Evolutionary conservation across 2,329 filamentous ascomycete genomes (phyloP).

Genomic region (Botrytis medusae): DNA sequence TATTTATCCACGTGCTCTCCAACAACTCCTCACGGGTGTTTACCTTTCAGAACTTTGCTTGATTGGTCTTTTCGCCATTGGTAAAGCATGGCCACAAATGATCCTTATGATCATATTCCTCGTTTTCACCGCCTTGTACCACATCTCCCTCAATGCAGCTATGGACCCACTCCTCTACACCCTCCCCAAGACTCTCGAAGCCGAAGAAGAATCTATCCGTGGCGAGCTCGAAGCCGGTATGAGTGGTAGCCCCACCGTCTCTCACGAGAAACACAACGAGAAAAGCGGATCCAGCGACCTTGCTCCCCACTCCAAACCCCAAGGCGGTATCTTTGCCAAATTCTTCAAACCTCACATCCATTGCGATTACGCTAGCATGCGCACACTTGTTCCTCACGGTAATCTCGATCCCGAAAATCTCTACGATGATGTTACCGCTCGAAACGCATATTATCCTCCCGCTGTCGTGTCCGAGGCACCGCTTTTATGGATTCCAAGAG

Average conservation of each 20-base stretch:
- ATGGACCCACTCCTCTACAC: constrained; percentile 75
- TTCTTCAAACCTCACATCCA: constrained; percentile 80
- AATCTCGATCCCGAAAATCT: constrained; percentile 47
- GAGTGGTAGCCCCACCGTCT: constrained; percentile 18
- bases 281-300: constrained; percentile 21
- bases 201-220: constrained; percentile 50
- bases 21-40: constrained; percentile 80
- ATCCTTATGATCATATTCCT: constrained; percentile 75
- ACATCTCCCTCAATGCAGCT: constrained; percentile 70
- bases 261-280: constrained; percentile 33
- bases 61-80: constrained; percentile 79
- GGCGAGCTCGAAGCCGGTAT: constrained; percentile 29
- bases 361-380: constrained; percentile 68
- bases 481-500: constrained; percentile 81
- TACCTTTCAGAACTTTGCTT: constrained; percentile 82
- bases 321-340: constrained; percentile 58
- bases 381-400: constrained; percentile 64
- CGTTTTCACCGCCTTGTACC: constrained; percentile 73
- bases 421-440: constrained; percentile 62
- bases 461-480: constrained; percentile 62
- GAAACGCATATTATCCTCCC: constrained; percentile 73
- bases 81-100: constrained; percentile 64
- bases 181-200: constrained; percentile 70
- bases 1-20: constrained; percentile 81
- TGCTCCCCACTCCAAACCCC: constrained; percentile 44